phyloP scores from a whole-genome alignment of 1,284 basidiomycete genomes.

The Cutaneotrichosporon curvatum region DNA sequence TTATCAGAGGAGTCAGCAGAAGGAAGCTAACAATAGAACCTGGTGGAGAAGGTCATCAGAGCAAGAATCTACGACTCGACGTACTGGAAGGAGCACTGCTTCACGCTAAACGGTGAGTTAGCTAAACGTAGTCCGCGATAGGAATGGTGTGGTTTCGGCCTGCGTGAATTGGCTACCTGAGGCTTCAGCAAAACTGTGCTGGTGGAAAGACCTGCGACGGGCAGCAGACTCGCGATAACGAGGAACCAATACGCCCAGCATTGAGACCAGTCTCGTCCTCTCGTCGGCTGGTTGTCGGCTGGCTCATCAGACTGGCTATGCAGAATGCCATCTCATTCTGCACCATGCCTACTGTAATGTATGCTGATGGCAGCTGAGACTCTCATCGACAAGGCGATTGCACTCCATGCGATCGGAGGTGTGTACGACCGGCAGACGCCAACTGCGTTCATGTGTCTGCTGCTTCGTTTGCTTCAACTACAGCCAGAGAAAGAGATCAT shows the following conservation, averaged over 20 bases:
- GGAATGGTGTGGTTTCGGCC: too few relatives aligned
- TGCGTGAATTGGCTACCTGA: too few relatives aligned
- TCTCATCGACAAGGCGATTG: slow-evolving; percentile 86
- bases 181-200: too few relatives aligned
- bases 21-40: slow-evolving; percentile 54
- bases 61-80: slow-evolving; percentile 90
- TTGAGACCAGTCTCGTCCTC: too few relatives aligned
- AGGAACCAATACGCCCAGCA: too few relatives aligned
- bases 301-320: too few relatives aligned
- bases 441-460: slow-evolving; percentile 82
- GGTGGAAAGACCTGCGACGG: too few relatives aligned
- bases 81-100: slow-evolving; percentile 97
- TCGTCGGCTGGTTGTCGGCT: too few relatives aligned
- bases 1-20: too few relatives aligned
- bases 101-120: slow-evolving; percentile 71
- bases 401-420: slow-evolving; percentile 77
- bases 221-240: too few relatives aligned
- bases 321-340: too few relatives aligned
- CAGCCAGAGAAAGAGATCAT: slow-evolving; percentile 96
- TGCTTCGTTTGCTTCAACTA: slow-evolving; percentile 90
- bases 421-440: slow-evolving; percentile 84
- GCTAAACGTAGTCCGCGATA: background rate
- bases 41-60: slow-evolving; percentile 94
- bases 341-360: too few relatives aligned
- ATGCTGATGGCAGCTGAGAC: slow-evolving; percentile 61